These are phyloP conservation scores for Epichloe baconii DNA, from an alignment of 2,329 filamentous ascomycete species.

Conservation along the genomic window DNA sequence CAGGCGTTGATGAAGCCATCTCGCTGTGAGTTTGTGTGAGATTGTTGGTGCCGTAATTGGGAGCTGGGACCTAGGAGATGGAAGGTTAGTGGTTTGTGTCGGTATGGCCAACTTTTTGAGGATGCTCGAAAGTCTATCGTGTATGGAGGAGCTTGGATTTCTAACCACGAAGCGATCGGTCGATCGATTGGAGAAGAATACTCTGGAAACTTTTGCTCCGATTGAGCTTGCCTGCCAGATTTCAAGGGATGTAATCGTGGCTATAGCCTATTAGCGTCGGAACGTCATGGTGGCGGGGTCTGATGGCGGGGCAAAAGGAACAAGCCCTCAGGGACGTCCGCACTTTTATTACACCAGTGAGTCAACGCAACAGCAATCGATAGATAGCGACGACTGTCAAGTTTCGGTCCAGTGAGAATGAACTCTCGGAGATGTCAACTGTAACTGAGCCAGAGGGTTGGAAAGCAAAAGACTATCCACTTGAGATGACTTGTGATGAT, in stretches of 20 bases:
- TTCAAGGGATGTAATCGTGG: not conserved
- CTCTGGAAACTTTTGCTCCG: not conserved
- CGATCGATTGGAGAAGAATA: not conserved
- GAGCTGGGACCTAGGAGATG: not conserved
- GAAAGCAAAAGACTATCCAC: not conserved
- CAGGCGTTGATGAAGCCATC: conserved; percentile 18
- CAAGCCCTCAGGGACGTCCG: no score
- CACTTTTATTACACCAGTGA: not conserved
- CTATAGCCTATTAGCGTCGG: not conserved
- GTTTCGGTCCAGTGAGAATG: not conserved
- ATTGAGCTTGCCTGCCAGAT: not conserved
- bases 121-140: not conserved
- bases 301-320: not conserved
- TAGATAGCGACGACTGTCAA: not conserved
- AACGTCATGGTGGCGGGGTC: not conserved
- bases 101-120: not conserved
- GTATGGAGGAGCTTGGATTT: not conserved
- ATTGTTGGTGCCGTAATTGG: not conserved
- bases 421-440: not conserved
- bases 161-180: not conserved
- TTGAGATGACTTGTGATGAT: not conserved
- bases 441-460: not conserved
- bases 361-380: not conserved
- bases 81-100: not conserved
- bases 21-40: conserved; percentile 9